Base-by-base conservation (phyloP, 2,329 filamentous ascomycete species). In the Dichotomopilus funicola region DNA sequence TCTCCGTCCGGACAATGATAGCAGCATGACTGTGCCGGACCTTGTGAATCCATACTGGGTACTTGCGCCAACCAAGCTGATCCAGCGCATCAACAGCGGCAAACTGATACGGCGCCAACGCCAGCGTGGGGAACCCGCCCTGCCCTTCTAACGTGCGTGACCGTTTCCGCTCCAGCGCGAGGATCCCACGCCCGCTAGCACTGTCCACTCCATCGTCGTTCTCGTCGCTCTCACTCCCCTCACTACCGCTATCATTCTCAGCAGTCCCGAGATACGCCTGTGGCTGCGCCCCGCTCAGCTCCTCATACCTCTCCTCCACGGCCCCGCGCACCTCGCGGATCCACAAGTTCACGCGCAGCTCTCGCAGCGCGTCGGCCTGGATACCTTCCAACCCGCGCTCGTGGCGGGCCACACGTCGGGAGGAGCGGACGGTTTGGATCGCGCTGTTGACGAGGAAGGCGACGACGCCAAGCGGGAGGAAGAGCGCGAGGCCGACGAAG, bases 21-120 rank as follows among this genome's bases (percentile, higher is more conserved):
- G 91, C 91, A 0, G 91, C 92, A 70, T 97, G 92, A 57, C 82
- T 89, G 67, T 96, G 89, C n/a, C 78, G 73, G 53, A 83, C 79
- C 5, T 91, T 87, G 61, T 87, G 86, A 41, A 94, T 91, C 72
- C 87, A 85, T 3, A 91, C 82, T 0, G 79, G 81, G 61, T 82
- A 85, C 68, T 86, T 87, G 48, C 77, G 75, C 79, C 82, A 86
- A 4, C 78, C 76, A 2, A 86, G 67, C n/a, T 70, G 68, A 64
- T 97, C 84, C 49, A 97, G 75, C 8, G 83, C 81, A 35, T 87
- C 78, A 59, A 96, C 88, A 82, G 96, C 96, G 49, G 81, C 78
- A 67, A 96, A 95, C 71, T 97, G 92, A 48, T 84, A 81, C 4
- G 85, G 78, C 0, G 88, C 85, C 52, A 97, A 73, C 0, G 91